Conservation (phyloP, 1,139 yeast genomes). For the Taphrina flavorubra region DNA sequence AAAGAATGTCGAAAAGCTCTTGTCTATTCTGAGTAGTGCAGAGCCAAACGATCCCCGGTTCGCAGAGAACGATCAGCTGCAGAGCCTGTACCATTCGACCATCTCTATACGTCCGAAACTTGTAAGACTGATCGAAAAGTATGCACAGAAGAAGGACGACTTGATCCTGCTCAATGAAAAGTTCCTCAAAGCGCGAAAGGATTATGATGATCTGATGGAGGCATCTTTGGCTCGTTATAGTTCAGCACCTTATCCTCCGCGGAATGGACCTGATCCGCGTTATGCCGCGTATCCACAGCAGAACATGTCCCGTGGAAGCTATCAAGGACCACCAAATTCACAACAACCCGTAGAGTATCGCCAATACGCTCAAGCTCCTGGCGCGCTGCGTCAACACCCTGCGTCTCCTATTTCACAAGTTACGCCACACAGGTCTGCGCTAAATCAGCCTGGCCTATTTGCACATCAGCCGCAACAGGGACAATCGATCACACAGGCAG, state of each 20-base stretch:
- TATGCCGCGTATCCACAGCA: constrained; percentile 7
- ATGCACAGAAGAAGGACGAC: constrained; percentile 71
- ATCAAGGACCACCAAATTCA: no score
- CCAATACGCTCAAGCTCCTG: constrained; percentile 1
- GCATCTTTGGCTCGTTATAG: constrained; percentile 50
- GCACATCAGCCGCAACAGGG: constrained; percentile 1
- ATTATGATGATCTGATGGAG: constrained; percentile 73
- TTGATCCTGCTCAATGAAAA: constrained; percentile 60
- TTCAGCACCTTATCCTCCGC: constrained; percentile 2
- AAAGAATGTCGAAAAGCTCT: constrained; percentile 66
- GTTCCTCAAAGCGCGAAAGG: constrained; percentile 67
- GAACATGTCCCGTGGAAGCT: neutral
- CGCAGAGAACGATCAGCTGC: constrained; percentile 52
- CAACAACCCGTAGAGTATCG: neutral
- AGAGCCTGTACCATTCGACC: constrained; percentile 65
- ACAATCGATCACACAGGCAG: neutral
- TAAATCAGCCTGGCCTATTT: neutral
- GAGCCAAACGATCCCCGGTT: constrained; percentile 52
- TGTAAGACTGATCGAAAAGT: constrained; percentile 74
- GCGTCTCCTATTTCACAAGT: neutral
- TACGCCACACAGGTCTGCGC: neutral
- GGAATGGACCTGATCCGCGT: constrained; percentile 5
- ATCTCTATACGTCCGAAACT: constrained; percentile 75
- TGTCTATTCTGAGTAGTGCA: constrained; percentile 61
- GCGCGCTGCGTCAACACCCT: neutral